Evolutionary conservation across 768 basidiomycete species (phyloP).

Genomic region (Tricholoma sp.): DNA sequence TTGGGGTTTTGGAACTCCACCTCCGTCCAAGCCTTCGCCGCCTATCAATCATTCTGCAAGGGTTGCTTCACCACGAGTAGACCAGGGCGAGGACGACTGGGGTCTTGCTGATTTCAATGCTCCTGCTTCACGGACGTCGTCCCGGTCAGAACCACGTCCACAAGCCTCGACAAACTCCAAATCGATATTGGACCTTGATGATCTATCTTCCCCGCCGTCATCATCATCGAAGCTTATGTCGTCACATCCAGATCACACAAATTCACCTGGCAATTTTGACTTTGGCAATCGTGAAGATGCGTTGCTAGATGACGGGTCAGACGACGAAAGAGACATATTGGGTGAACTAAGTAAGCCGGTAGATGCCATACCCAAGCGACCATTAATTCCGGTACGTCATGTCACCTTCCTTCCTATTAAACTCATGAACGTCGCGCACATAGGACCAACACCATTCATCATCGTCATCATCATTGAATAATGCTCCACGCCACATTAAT

Average conservation of each 20-base stretch:
- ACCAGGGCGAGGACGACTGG: constrained; percentile 37
- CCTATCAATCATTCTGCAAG: constrained; percentile 1
- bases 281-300: too few relatives aligned
- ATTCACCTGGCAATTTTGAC: constrained; percentile 42
- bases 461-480: constrained; percentile 12
- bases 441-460: constrained; percentile 9
- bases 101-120: constrained; percentile 26
- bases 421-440: not conserved
- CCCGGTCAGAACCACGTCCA: constrained; percentile 14
- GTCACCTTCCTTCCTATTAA: not conserved
- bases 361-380: constrained; percentile 27
- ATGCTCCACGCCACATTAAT: constrained; percentile 4
- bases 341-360: constrained; percentile 63
- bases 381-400: constrained; percentile 14
- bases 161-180: constrained; percentile 5
- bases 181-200: constrained; percentile 43
- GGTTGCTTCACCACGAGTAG: constrained; percentile 5
- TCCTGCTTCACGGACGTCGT: constrained; percentile 5
- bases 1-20: constrained; percentile 36
- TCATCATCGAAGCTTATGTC: too few relatives aligned
- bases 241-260: constrained; percentile 8
- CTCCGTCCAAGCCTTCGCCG: constrained; percentile 1
- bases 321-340: too few relatives aligned
- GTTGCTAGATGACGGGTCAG: too few relatives aligned
- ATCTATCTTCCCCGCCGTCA: constrained; percentile 25